Percentiles rank a stretch among this genome's conserved stretches.
These are phyloP conservation scores for Aureobasidium sp. DNA, from an alignment of 2,329 filamentous ascomycete genomes.

Conservation along the genomic window DNA sequence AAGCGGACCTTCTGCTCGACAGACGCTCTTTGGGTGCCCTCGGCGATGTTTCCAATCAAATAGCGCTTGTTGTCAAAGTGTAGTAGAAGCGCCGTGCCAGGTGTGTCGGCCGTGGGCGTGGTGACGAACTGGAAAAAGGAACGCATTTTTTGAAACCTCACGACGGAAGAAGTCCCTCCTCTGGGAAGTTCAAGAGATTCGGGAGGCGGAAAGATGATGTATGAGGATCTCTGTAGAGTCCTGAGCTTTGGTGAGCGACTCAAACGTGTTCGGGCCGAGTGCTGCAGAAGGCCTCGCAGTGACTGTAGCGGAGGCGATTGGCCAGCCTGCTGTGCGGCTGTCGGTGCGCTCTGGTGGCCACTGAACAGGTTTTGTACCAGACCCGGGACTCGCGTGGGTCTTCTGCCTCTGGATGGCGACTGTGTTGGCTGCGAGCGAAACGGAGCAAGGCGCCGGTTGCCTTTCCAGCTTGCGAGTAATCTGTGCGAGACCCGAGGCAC, in stretches of 20 bases:
- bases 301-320: not conserved
- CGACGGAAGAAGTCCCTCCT: not conserved
- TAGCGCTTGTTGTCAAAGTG: constrained; percentile 80
- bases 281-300: not conserved
- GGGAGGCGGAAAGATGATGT: constrained; percentile 9
- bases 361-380: not conserved
- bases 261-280: not conserved
- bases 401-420: not conserved
- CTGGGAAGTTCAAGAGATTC: not conserved
- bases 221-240: not conserved
- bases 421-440: not conserved
- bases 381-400: not conserved
- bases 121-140: constrained; percentile 68
- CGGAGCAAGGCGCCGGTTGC: not conserved
- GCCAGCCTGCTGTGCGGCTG: not conserved
- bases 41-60: constrained; percentile 71
- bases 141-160: constrained; percentile 51
- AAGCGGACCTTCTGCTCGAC: constrained; percentile 61
- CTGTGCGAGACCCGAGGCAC: not conserved
- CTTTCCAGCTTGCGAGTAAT: not conserved
- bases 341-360: not conserved
- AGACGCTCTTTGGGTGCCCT: constrained; percentile 76
- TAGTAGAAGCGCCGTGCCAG: constrained; percentile 68
- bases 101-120: constrained; percentile 80
- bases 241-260: constrained; percentile 4